Percentiles rank a stretch among this genome's conserved stretches.
Conservation (phyloP, 2,329 filamentous ascomycete species). For the Escovopsis sp. region DNA sequence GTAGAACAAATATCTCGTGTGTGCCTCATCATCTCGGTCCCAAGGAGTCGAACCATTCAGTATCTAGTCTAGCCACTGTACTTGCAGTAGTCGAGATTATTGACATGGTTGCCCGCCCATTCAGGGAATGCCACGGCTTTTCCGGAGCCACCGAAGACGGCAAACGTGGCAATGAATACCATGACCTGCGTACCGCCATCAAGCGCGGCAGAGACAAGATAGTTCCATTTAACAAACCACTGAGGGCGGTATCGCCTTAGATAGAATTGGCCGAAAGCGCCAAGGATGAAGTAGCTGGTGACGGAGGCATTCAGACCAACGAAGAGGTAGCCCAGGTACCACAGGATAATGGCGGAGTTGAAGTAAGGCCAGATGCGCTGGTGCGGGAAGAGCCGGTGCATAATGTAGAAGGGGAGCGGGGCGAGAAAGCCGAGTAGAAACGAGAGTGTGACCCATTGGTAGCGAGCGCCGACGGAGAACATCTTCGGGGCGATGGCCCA, state of each 20-base stretch:
- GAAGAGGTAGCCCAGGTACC: constrained; percentile 26
- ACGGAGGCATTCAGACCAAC: constrained; percentile 25
- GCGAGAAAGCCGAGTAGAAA: constrained; percentile 15
- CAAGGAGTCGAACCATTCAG: too few relatives aligned
- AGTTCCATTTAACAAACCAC: constrained; percentile 15
- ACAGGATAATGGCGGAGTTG: constrained; percentile 27
- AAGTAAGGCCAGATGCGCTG: constrained; percentile 16
- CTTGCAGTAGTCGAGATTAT: constrained; percentile 6
- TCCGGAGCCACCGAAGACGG: constrained; percentile 7
- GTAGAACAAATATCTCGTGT: too few relatives aligned
- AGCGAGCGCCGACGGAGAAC: constrained; percentile 8
- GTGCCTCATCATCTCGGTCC: too few relatives aligned
- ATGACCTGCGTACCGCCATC: constrained; percentile 11
- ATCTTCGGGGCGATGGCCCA: constrained; percentile 14
- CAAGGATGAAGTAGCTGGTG: constrained; percentile 11
- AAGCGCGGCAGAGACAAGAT: constrained; percentile 9
- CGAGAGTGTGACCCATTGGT: constrained; percentile 9
- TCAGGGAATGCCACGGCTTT: constrained; percentile 2
- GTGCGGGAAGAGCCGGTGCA: constrained; percentile 1
- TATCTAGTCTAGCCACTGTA: background rate
- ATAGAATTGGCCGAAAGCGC: constrained; percentile 18
- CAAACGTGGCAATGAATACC: constrained; percentile 10
- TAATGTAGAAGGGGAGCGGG: constrained; percentile 27
- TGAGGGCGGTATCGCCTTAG: constrained; percentile 11
- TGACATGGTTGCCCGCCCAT: constrained; percentile 3